Evolutionary conservation across 2,329 filamentous ascomycete genomes (phyloP).

Genomic region (Arthrobotrys pseudoclavata): DNA sequence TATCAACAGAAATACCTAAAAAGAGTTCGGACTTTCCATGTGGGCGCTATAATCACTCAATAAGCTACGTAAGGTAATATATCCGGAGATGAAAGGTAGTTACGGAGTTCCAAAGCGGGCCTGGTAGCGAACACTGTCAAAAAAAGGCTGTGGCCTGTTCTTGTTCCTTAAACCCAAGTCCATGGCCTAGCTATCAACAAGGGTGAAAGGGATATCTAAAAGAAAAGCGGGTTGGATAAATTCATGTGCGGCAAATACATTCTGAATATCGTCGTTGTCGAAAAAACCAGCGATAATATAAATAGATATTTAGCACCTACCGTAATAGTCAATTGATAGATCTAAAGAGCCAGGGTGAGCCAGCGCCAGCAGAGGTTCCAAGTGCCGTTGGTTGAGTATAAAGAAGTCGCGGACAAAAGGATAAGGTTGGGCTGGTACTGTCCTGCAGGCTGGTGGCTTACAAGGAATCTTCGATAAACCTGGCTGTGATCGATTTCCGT

Average conservation of each 20-base stretch:
- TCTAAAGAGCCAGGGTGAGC: slow-evolving; percentile 10
- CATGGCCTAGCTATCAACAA: slow-evolving; percentile 17
- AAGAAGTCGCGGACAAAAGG: slow-evolving; percentile 4
- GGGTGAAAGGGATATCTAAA: neutral
- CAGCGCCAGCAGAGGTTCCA: slow-evolving; percentile 17
- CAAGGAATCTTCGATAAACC: slow-evolving; percentile 8
- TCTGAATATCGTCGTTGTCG: slow-evolving; percentile 5
- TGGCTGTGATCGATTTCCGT: slow-evolving; percentile 11
- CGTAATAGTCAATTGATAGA: neutral
- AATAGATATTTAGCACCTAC: slow-evolving; percentile 10
- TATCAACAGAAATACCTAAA: neutral
- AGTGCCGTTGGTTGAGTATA: slow-evolving; percentile 2
- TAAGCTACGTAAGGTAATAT: neutral
- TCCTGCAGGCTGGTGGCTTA: slow-evolving; percentile 6
- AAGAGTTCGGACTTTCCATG: slow-evolving; percentile 48
- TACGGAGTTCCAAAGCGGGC: slow-evolving; percentile 5
- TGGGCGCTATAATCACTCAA: slow-evolving; percentile 22
- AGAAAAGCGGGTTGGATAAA: slow-evolving; percentile 56
- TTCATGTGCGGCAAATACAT: slow-evolving; percentile 44
- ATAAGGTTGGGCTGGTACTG: slow-evolving; percentile 3
- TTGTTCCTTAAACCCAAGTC: slow-evolving; percentile 29
- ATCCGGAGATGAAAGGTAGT: slow-evolving; percentile 15
- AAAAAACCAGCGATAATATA: neutral
- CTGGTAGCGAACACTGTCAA: slow-evolving; percentile 10
- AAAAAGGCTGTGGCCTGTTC: neutral